Evolutionary conservation across 805 yeast species (phyloP).

Genomic region (Candida maris): DNA sequence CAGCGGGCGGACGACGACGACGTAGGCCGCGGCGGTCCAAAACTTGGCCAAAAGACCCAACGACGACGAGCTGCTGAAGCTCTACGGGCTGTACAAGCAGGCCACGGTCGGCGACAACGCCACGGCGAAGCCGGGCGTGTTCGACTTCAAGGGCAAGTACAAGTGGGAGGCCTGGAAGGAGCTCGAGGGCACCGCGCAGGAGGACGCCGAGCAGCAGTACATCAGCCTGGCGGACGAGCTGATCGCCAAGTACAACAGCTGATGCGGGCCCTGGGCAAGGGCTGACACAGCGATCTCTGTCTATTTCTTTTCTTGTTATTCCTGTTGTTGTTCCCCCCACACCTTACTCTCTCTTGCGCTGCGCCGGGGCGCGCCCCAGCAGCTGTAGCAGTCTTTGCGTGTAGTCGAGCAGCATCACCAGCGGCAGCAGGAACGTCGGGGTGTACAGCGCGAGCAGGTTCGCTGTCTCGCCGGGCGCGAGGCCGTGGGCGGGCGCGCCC

Average conservation of each 20-base stretch:
- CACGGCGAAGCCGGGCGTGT: conserved; percentile 84
- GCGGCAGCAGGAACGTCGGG: conserved; percentile 73
- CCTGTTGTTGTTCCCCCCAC: neutral
- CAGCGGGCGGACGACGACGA: neutral
- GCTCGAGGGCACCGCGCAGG: conserved; percentile 79
- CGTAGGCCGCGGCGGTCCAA: conserved; percentile 82
- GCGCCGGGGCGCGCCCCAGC: conserved; percentile 2
- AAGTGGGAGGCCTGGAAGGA: conserved; percentile 98
- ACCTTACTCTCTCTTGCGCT: conserved; percentile 2
- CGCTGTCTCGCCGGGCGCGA: conserved; percentile 34
- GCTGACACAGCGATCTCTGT: too few relatives aligned
- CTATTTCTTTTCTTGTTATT: conserved; percentile 1
- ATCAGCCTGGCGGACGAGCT: conserved; percentile 65
- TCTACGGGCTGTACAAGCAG: conserved; percentile 94
- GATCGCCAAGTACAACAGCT: conserved; percentile 44
- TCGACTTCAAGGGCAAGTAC: conserved; percentile 92
- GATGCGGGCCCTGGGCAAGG: too few relatives aligned
- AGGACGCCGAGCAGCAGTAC: conserved; percentile 84
- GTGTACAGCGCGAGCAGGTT: conserved; percentile 52
- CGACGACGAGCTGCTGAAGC: conserved; percentile 80
- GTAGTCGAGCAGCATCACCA: conserved; percentile 49
- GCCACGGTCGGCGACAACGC: conserved; percentile 94
- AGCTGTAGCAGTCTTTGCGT: conserved; percentile 12
- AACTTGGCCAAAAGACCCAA: conserved; percentile 70
- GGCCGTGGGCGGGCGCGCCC: conserved; percentile 36